Evolutionary conservation across 1,139 yeast genomes (phyloP), one percentile per base, ranked within the genome.

Genomic region (Chernovozyma aurita): DNA sequence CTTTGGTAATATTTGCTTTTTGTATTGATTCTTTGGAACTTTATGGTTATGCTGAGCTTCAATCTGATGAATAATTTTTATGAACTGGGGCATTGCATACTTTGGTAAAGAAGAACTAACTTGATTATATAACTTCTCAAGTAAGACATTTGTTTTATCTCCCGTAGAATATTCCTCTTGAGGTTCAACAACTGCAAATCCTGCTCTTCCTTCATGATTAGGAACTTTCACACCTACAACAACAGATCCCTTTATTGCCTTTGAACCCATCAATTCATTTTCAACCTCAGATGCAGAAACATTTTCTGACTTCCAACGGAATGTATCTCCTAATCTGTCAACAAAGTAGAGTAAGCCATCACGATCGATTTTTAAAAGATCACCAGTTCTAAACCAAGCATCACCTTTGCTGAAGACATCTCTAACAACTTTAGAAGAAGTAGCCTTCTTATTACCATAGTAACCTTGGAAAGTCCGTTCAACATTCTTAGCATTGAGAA

Each of bases 221-320:
- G 95, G 95, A 16, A 92, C 83, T 50, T 73, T 70, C 14, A 88
- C 88, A 16, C 97, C 98, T 30, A 90, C 96, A 26, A 90, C 95
- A 32, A 87, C 94, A 3, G 80, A 76, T 53, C 85, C 86, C 41
- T 70, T 67, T 41, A 87, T 63, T 8, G 63, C 61, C 42, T 62
- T 53, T 18, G 74, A 68, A n/a, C 84, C 85, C 61, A 72, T 63
- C 30, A 76, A 56, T 48, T 73, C 77, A 55, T 83, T 85, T 57
- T 90, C 97, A 29, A 92, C 97, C 61, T 92, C 97, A 31, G 90
- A 81, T 8, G 97, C 88, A 24, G 94, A 80, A 25, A 92, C 97
- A 61, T 92, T 90, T 63, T 92, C 98, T 2, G 95, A 85, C 62
- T 88, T 90, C 97, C 97, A 92, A 48, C 98, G 75, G 68, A 85